Evolutionary conservation across 2,329 filamentous ascomycete genomes (phyloP).

Genomic region (Scytalidium lignicola): DNA sequence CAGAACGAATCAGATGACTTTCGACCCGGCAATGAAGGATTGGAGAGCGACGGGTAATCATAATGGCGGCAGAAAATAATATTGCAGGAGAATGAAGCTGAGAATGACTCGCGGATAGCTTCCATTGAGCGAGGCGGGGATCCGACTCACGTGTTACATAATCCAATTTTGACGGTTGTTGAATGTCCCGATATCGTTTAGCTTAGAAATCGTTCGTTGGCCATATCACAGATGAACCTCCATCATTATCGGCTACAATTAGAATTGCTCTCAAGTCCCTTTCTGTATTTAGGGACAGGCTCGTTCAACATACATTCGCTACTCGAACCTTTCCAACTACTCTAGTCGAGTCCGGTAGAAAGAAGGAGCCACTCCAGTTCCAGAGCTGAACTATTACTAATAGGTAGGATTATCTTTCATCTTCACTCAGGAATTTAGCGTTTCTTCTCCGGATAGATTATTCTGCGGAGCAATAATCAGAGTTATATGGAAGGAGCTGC

Average conservation of each 20-base stretch:
- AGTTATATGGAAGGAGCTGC: background rate
- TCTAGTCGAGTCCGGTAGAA: background rate
- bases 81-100: background rate
- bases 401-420: background rate
- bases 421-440: background rate
- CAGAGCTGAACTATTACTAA: background rate
- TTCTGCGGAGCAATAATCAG: background rate
- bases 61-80: constrained; percentile 11
- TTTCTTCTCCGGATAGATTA: background rate
- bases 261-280: background rate
- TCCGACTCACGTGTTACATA: background rate
- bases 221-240: background rate
- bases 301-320: background rate
- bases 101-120: background rate
- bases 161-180: background rate
- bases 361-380: background rate
- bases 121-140: background rate
- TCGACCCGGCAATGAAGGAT: constrained; percentile 12
- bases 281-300: background rate
- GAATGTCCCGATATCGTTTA: background rate
- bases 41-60: constrained; percentile 13
- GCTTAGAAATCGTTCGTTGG: background rate
- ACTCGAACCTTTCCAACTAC: background rate
- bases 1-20: background rate
- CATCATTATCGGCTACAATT: background rate